phyloP scores from a whole-genome alignment of 2,329 filamentous ascomycete genomes.

The Penicillium sp. region DNA sequence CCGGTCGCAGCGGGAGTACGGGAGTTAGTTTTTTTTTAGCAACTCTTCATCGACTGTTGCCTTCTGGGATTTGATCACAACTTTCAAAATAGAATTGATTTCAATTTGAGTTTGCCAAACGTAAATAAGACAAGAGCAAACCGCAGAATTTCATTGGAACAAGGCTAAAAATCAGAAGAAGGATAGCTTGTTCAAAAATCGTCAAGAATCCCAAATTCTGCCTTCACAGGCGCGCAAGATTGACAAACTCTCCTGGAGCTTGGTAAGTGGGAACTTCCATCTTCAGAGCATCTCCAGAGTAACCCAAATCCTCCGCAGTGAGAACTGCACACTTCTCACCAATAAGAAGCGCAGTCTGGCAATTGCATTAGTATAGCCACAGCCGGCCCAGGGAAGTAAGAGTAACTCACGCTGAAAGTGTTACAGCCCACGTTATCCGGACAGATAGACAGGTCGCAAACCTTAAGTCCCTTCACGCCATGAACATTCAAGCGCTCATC shows the following conservation, averaged over 20 bases:
- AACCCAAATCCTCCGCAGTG: slow-evolving; percentile 74
- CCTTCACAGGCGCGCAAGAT: slow-evolving; percentile 39
- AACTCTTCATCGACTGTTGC: neutral
- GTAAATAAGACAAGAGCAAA: no score
- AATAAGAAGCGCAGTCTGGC: slow-evolving; percentile 72
- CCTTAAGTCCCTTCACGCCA: slow-evolving; percentile 77
- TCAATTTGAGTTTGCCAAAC: neutral
- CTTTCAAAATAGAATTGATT: neutral
- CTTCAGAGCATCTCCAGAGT: slow-evolving; percentile 72
- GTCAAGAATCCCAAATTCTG: neutral
- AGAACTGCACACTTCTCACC: slow-evolving; percentile 76
- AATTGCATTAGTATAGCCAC: neutral
- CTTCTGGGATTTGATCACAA: neutral
- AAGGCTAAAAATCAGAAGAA: no score
- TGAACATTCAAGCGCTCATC: slow-evolving; percentile 80
- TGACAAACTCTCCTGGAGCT: slow-evolving; percentile 51
- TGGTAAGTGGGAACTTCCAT: slow-evolving; percentile 76
- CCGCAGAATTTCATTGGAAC: no score
- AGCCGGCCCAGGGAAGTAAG: neutral
- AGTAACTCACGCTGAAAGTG: slow-evolving; percentile 56
- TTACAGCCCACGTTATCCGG: slow-evolving; percentile 79
- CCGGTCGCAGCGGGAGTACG: neutral
- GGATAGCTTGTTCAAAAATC: no score
- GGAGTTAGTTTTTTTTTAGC: neutral
- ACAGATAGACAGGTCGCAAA: slow-evolving; percentile 76